These are phyloP conservation scores for Primulina tabacum DNA, from an alignment of 257 asterid genomes.

Conservation along the genomic window DNA sequence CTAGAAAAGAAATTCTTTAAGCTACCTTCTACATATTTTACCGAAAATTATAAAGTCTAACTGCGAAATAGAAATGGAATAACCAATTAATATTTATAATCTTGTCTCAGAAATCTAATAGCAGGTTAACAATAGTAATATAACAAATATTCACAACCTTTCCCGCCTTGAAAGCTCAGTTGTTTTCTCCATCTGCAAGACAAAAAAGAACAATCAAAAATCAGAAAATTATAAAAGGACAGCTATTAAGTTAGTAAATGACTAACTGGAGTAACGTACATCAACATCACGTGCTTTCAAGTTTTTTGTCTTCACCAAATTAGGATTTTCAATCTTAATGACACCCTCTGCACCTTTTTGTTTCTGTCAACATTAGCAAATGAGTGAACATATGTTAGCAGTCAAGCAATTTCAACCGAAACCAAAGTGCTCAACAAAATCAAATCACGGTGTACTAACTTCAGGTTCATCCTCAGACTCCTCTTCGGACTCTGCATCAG, in stretches of 20 bases:
- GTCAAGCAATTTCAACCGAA: not conserved
- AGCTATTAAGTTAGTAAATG: not conserved
- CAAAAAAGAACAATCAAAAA: constrained; percentile 17
- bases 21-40: not conserved
- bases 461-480: constrained; percentile 66
- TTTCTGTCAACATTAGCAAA: constrained; percentile 48
- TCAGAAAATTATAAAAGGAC: not conserved
- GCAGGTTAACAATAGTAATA: not conserved
- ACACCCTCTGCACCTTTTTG: constrained; percentile 73
- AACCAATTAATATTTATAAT: not conserved
- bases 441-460: constrained; percentile 33
- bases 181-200: constrained; percentile 75
- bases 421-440: not conserved
- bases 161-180: constrained; percentile 90
- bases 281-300: constrained; percentile 83
- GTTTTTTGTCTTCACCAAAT: constrained; percentile 70
- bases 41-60: not conserved
- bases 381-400: not conserved
- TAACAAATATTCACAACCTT: constrained; percentile 45
- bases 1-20: not conserved
- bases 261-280: constrained; percentile 37
- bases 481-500: constrained; percentile 77
- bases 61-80: not conserved
- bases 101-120: not conserved
- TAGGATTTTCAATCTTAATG: constrained; percentile 82